Conservation (phyloP, 495 filamentous ascomycete genomes). For the Chlorociboria aeruginascens region DNA sequence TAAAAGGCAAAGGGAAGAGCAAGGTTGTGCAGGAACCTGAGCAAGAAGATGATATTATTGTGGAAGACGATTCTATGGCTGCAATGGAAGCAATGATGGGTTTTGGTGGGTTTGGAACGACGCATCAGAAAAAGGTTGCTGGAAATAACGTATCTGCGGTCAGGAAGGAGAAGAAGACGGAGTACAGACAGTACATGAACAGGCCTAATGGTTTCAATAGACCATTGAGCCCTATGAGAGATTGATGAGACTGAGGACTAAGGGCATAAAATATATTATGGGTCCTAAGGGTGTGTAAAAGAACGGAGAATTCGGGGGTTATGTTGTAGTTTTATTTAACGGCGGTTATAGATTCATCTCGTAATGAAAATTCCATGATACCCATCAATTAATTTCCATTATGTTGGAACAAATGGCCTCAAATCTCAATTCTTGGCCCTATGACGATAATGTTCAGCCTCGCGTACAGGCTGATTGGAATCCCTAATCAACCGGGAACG, state of each 20-base stretch:
- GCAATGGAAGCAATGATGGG: conserved; percentile 81
- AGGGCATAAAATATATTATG: too few relatives aligned
- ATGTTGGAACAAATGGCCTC: too few relatives aligned
- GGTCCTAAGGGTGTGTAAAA: too few relatives aligned
- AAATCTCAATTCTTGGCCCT: too few relatives aligned
- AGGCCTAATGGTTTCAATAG: conserved; percentile 92
- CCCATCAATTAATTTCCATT: too few relatives aligned
- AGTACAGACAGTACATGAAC: conserved; percentile 99
- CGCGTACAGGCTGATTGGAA: conserved; percentile 11
- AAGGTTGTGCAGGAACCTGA: conserved; percentile 2
- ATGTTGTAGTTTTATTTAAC: too few relatives aligned
- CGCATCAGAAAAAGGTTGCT: conserved; percentile 80
- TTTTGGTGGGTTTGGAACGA: conserved; percentile 72
- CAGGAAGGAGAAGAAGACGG: conserved; percentile 86
- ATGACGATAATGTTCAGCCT: conserved; percentile 3
- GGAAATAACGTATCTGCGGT: conserved; percentile 82
- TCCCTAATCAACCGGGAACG: conserved; percentile 1
- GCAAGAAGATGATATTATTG: conserved; percentile 30
- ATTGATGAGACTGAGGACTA: conserved; percentile 2
- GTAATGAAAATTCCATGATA: too few relatives aligned
- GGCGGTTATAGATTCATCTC: too few relatives aligned
- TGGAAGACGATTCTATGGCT: conserved; percentile 54
- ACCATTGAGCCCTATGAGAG: conserved; percentile 50
- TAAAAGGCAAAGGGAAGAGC: conserved; percentile 4
- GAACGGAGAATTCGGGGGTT: too few relatives aligned